Conservation (phyloP, 176 grass and related monocot species). For the Bromus sterilis region DNA sequence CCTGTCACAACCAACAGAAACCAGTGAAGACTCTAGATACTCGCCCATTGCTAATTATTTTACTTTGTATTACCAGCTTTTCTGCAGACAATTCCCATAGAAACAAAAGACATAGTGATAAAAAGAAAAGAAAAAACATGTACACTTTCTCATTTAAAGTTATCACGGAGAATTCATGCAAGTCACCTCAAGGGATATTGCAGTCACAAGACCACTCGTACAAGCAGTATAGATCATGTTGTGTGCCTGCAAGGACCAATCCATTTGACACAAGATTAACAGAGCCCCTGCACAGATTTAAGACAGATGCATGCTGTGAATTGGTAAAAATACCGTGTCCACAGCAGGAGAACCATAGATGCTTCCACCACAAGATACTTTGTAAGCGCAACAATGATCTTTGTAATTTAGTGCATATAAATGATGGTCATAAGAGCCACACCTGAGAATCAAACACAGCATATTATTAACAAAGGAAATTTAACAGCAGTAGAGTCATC, state of each 20-base stretch:
- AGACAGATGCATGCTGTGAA: not conserved
- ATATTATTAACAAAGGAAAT: not conserved
- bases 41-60: not conserved
- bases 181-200: constrained; percentile 64
- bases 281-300: not conserved
- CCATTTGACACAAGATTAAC: not conserved
- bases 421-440: constrained; percentile 80
- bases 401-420: constrained; percentile 84
- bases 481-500: not conserved
- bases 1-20: constrained; percentile 45
- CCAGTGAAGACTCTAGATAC: constrained; percentile 2
- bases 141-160: not conserved
- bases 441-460: constrained; percentile 39
- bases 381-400: constrained; percentile 50
- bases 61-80: not conserved
- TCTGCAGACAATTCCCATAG: not conserved
- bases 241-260: constrained; percentile 30
- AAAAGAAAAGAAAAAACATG: not conserved
- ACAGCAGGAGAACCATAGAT: constrained; percentile 84
- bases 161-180: not conserved
- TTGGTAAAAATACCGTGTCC: constrained; percentile 40
- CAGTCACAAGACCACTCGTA: constrained; percentile 77
- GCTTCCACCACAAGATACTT: constrained; percentile 88
- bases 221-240: constrained; percentile 62
- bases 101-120: not conserved